Percentiles rank a stretch among this genome's conserved stretches.
These are phyloP conservation scores for Arabidopsis lyrata DNA, from an alignment of 441 rosid genomes.

Conservation along the genomic window DNA sequence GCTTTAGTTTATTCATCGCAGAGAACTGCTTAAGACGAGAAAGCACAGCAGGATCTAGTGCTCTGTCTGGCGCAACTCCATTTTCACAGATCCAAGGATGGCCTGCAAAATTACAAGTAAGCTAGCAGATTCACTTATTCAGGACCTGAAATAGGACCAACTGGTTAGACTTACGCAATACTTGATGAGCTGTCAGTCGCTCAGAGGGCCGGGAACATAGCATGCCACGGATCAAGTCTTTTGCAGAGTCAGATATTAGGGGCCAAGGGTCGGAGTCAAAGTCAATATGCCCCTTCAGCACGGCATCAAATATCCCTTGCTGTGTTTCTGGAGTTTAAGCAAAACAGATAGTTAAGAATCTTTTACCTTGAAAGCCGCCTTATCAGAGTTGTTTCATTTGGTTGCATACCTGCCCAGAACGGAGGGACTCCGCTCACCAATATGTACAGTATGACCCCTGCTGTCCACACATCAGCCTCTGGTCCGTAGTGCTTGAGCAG, in stretches of 20 bases:
- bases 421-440: conserved; percentile 97
- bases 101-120: conserved; percentile 53
- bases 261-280: conserved; percentile 98
- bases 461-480: conserved; percentile 98
- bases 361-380: conserved; percentile 15
- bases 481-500: conserved; percentile 93
- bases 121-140: conserved; percentile 21
- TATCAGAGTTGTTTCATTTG: conserved; percentile 28
- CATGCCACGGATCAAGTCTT: conserved; percentile 89
- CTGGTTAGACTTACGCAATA: conserved; percentile 69
- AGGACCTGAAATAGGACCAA: conserved; percentile 16
- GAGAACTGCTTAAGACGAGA: conserved; percentile 98
- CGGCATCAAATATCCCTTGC: conserved; percentile 97
- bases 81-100: conserved; percentile 99
- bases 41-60: conserved; percentile 94
- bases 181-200: conserved; percentile 92
- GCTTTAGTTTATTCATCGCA: conserved; percentile 96
- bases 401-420: conserved; percentile 90
- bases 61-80: conserved; percentile 99
- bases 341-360: conserved; percentile 28
- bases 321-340: conserved; percentile 69
- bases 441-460: conserved; percentile 94
- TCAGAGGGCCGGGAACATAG: conserved; percentile 74
- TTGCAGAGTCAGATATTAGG: conserved; percentile 84
- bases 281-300: conserved; percentile 88